Evolutionary conservation across 805 yeast species (phyloP).

Genomic region (Wickerhamomyces queroliae): DNA sequence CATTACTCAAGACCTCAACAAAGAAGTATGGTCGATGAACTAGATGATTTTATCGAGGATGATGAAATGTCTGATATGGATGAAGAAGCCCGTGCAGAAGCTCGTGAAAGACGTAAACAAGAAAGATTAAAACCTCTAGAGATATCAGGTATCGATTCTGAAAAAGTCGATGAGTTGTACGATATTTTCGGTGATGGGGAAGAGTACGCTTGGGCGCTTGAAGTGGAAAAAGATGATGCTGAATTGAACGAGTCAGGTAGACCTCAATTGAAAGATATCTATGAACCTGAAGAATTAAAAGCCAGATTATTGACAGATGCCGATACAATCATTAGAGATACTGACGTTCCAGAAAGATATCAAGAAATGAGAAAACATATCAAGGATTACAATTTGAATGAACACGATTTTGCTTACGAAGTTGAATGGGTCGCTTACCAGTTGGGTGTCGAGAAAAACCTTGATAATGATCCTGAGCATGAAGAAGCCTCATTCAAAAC

Average conservation of each 20-base stretch:
- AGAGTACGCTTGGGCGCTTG: slow-evolving; percentile 97
- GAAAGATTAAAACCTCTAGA: slow-evolving; percentile 50
- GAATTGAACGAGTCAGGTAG: slow-evolving; percentile 38
- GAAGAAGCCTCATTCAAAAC: slow-evolving; percentile 50
- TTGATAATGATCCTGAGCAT: slow-evolving; percentile 26
- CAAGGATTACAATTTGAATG: slow-evolving; percentile 60
- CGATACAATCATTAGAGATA: slow-evolving; percentile 80
- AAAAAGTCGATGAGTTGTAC: slow-evolving; percentile 84
- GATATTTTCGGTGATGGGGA: slow-evolving; percentile 97
- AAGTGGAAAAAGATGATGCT: slow-evolving; percentile 68
- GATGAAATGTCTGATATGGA: slow-evolving; percentile 93
- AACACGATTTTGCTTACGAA: slow-evolving; percentile 65
- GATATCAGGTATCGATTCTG: slow-evolving; percentile 69
- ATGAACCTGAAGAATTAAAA: slow-evolving; percentile 89
- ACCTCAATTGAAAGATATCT: slow-evolving; percentile 73
- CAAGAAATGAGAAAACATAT: slow-evolving; percentile 69
- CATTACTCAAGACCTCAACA: slow-evolving; percentile 14
- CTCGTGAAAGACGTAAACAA: slow-evolving; percentile 36
- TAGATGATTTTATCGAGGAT: slow-evolving; percentile 96
- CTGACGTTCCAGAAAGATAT: slow-evolving; percentile 89
- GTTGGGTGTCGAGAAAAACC: slow-evolving; percentile 50
- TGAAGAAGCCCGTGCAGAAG: slow-evolving; percentile 48
- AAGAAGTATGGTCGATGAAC: slow-evolving; percentile 59
- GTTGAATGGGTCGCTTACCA: slow-evolving; percentile 75
- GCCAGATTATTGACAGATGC: slow-evolving; percentile 88